Evolutionary conservation across 2,329 filamentous ascomycete species (phyloP).

Genomic region (Colletotrichum magnum): DNA sequence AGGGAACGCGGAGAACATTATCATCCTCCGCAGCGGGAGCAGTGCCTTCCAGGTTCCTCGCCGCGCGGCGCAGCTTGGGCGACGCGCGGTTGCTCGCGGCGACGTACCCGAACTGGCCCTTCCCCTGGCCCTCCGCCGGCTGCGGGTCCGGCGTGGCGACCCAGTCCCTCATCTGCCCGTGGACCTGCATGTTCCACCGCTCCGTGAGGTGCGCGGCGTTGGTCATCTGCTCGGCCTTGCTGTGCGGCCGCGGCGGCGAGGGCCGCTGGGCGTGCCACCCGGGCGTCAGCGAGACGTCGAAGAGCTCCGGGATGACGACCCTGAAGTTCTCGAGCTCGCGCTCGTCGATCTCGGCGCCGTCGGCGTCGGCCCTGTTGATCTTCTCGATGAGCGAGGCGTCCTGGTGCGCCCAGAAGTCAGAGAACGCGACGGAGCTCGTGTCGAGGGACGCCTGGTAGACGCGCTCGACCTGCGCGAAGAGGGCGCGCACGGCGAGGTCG

Average conservation of each 20-base stretch:
- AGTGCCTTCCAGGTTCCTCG: not conserved
- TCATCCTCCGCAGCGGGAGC: constrained; percentile 15
- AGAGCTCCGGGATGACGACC: constrained; percentile 64
- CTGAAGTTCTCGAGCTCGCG: constrained; percentile 59
- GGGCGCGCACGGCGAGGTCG: constrained; percentile 52
- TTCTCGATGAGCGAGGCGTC: constrained; percentile 42
- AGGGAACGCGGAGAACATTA: constrained; percentile 50
- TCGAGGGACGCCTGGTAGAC: constrained; percentile 61
- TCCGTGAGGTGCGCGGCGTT: constrained; percentile 66
- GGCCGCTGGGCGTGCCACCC: constrained; percentile 64
- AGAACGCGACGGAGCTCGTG: constrained; percentile 60
- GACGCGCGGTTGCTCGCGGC: not conserved
- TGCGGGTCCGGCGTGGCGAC: constrained; percentile 48
- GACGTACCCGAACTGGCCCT: constrained; percentile 24
- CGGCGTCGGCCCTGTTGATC: constrained; percentile 4
- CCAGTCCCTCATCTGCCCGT: constrained; percentile 61
- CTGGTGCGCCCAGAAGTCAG: constrained; percentile 55
- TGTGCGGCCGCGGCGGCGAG: constrained; percentile 59
- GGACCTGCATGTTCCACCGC: constrained; percentile 64
- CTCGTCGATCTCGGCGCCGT: constrained; percentile 32
- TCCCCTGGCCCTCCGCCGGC: constrained; percentile 13
- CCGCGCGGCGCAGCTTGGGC: not conserved
- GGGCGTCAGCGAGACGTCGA: constrained; percentile 68
- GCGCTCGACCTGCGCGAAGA: constrained; percentile 63
- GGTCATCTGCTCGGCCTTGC: constrained; percentile 65